A percentile compares a stretch with the other conserved stretches of the same genome.
Evolutionary conservation across 2,329 filamentous ascomycete species (phyloP).

Genomic region (Monilinia laxa): DNA sequence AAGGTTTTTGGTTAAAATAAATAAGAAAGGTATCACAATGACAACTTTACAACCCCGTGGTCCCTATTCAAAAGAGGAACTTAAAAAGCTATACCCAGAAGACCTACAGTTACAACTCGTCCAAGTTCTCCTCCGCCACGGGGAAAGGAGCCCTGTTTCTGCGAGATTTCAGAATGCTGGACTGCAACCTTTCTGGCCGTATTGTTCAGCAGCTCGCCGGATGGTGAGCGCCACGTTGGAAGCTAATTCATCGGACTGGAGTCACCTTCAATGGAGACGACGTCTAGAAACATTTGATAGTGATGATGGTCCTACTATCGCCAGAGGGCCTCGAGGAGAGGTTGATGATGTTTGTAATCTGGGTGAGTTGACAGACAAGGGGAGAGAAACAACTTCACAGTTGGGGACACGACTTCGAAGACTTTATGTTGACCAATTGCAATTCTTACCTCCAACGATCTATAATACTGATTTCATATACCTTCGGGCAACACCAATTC

Average conservation of each 20-base stretch:
- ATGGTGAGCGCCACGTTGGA: constrained; percentile 62
- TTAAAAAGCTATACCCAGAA: constrained; percentile 76
- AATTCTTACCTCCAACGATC: constrained; percentile 64
- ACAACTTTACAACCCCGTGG: constrained; percentile 71
- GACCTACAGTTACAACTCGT: constrained; percentile 82
- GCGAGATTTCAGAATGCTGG: constrained; percentile 82
- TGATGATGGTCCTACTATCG: constrained; percentile 68
- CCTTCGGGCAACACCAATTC: constrained; percentile 71
- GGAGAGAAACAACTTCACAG: constrained; percentile 67
- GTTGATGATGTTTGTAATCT: constrained; percentile 80
- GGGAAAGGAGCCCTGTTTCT: constrained; percentile 79
- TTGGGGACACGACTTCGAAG: constrained; percentile 66
- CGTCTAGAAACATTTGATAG: constrained; percentile 79
- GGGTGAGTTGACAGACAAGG: constrained; percentile 73
- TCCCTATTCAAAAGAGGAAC: constrained; percentile 78
- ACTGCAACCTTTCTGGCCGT: constrained; percentile 76
- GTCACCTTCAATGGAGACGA: constrained; percentile 57
- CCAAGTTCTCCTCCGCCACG: constrained; percentile 80
- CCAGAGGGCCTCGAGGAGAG: constrained; percentile 64
- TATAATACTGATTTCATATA: constrained; percentile 61
- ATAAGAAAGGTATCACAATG: constrained; percentile 54
- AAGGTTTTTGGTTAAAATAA: background rate
- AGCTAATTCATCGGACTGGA: constrained; percentile 46
- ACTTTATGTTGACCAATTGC: constrained; percentile 73
- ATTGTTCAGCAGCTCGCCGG: constrained; percentile 75